Percentiles rank a stretch among this genome's conserved stretches.
phyloP scores from a whole-genome alignment of 495 filamentous ascomycete genomes.

The Bryoglossum gracile region DNA sequence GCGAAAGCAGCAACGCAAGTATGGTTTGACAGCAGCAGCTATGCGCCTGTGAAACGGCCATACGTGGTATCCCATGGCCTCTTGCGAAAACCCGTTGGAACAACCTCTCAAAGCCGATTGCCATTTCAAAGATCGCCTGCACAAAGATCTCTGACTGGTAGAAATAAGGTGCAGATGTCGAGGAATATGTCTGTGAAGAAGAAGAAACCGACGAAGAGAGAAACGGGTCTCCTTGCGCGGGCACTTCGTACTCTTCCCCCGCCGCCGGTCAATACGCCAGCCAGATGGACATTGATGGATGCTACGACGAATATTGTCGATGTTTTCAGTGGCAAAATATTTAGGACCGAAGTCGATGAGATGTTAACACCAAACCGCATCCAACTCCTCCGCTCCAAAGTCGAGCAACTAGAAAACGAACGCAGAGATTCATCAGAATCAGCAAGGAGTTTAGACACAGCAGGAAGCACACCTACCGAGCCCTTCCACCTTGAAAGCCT shows the following conservation, averaged over 20 bases:
- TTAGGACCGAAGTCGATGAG: slow-evolving; percentile 44
- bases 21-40: slow-evolving; percentile 4
- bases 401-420: background rate
- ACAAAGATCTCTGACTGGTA: background rate
- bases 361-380: slow-evolving; percentile 36
- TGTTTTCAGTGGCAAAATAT: slow-evolving; percentile 34
- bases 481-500: slow-evolving; percentile 21
- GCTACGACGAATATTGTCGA: slow-evolving; percentile 43
- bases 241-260: slow-evolving; percentile 13
- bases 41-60: background rate
- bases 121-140: background rate
- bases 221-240: slow-evolving; percentile 1
- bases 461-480: slow-evolving; percentile 13
- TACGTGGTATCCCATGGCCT: background rate
- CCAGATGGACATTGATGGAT: slow-evolving; percentile 41
- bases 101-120: background rate
- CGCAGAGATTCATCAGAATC: background rate
- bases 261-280: slow-evolving; percentile 26
- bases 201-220: slow-evolving; percentile 32
- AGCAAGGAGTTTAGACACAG: slow-evolving; percentile 3
- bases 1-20: slow-evolving; percentile 24
- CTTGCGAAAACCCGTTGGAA: background rate
- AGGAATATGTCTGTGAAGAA: slow-evolving; percentile 28
- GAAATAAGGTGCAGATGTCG: background rate
- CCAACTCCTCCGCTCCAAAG: background rate